A percentile compares a stretch with the other conserved stretches of the same genome.
phyloP scores from a whole-genome alignment of 179 eudicot genomes.

The Amaranthus tricolor region DNA sequence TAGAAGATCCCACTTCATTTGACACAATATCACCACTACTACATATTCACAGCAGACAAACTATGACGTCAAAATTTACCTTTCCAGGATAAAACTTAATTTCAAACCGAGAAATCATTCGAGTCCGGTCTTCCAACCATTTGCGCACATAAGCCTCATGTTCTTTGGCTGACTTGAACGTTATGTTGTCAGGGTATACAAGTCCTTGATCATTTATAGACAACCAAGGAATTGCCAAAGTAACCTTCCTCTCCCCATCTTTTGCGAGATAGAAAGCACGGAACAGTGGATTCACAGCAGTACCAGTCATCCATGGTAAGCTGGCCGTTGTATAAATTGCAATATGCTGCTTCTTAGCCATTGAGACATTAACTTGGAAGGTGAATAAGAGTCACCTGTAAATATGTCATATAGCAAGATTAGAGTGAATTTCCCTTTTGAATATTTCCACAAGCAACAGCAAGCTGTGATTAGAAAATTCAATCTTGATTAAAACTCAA shows the following conservation, averaged over 20 bases:
- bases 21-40: background rate
- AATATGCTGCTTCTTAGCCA: constrained; percentile 78
- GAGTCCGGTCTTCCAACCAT: constrained; percentile 84
- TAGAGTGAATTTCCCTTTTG: background rate
- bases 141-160: constrained; percentile 74
- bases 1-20: background rate
- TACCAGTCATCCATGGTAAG: constrained; percentile 99
- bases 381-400: background rate
- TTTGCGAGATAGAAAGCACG: constrained; percentile 94
- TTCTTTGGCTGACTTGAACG: constrained; percentile 56
- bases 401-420: background rate
- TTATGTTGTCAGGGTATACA: constrained; percentile 71
- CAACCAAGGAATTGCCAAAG: constrained; percentile 90
- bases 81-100: constrained; percentile 84
- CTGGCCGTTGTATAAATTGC: constrained; percentile 96
- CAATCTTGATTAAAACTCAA: background rate
- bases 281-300: constrained; percentile 90
- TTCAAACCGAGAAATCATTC: constrained; percentile 47
- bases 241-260: constrained; percentile 59
- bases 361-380: constrained; percentile 29
- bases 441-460: constrained; percentile 5
- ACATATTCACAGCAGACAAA: background rate
- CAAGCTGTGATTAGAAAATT: background rate
- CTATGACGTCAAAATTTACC: constrained; percentile 36
- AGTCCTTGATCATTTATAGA: constrained; percentile 65